Base-by-base conservation (phyloP, 331 rosid species). In the Telfairia occidentalis region DNA sequence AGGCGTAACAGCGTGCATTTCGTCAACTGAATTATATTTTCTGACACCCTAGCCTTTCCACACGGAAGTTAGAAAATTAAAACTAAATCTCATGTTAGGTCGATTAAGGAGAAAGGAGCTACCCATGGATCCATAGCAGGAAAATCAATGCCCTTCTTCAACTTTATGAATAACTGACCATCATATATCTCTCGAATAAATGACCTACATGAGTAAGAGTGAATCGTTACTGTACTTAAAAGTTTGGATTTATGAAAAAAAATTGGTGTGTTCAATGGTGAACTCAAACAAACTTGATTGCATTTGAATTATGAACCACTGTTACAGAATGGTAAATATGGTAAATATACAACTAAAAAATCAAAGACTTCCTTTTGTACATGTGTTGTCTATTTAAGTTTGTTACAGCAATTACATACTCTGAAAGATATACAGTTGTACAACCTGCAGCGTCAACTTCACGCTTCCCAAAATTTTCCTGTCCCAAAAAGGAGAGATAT, bases 41-140 rank as follows among this genome's bases (percentile, higher is more conserved):
- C 49, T 9, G 2, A 63, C 32, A 65, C 73, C 73, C 26, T 38
- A 2, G 57, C n/a, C 9, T 4, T 37, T 40, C 32, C 71, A n/a
- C 29, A 32, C 16, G 24, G 46, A 37, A n/a, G 29, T 37, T 35
- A 3, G 23, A 40, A 64, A 32, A 64, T 64, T n/a, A n/a, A n/a
- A 61, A 64, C 71, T 24, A 65, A 38, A 38, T 38, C 13, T 32
- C 76, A 63, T n/a, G n/a, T n/a, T n/a, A n/a, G n/a, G n/a, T n/a
- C n/a, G n/a, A n/a, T n/a, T n/a, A n/a, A 73, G 9, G 35, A 37
- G 57, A 58, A 69, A 63, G 4, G 77, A 81, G 91, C 59, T 76
- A 94, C 97, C 98, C 98, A 94, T 58, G 85, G 97, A 82, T 94
- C 97, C 97, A 91, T 94, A 75, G 92, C 92, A 57, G 97, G 98